A percentile compares a stretch with the other conserved stretches of the same genome.
Conservation (phyloP, 2,329 filamentous ascomycete species). For the Magnaporthiopsis rhizophila region DNA sequence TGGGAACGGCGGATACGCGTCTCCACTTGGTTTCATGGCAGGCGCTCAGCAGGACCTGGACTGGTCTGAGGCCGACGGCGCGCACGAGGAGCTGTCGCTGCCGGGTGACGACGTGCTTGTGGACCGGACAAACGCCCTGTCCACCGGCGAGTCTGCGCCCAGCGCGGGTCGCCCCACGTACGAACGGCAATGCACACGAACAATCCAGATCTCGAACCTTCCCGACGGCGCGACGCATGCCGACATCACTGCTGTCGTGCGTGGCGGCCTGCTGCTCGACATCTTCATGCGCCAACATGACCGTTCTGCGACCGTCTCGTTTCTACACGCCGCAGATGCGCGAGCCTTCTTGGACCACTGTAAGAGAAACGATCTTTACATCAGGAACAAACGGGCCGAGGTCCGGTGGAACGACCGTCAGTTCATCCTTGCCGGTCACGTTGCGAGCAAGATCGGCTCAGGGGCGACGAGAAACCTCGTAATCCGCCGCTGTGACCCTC, state of each 20-base stretch:
- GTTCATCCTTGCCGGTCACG: constrained; percentile 54
- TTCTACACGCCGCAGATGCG: constrained; percentile 57
- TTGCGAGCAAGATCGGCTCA: constrained; percentile 53
- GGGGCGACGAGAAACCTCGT: constrained; percentile 71
- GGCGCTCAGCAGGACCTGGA: constrained; percentile 1
- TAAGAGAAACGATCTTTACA: constrained; percentile 57
- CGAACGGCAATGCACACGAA: constrained; percentile 39
- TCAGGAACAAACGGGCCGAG: constrained; percentile 58
- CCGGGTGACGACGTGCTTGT: background rate
- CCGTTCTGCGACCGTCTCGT: constrained; percentile 58
- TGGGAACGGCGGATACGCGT: background rate
- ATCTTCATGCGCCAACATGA: constrained; percentile 55
- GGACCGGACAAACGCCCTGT: constrained; percentile 7
- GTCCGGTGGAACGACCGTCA: constrained; percentile 65
- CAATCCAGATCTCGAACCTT: constrained; percentile 55
- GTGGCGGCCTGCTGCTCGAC: constrained; percentile 64
- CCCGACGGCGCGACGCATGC: constrained; percentile 53
- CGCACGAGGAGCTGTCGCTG: constrained; percentile 5
- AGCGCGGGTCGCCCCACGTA: constrained; percentile 18
- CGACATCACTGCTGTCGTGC: constrained; percentile 57
- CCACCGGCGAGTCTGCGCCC: constrained; percentile 12
- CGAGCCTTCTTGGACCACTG: constrained; percentile 56
- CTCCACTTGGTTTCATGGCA: background rate
- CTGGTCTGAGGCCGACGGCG: constrained; percentile 9
- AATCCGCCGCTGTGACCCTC: constrained; percentile 49